A percentile compares a stretch with the other conserved stretches of the same genome.
phyloP scores from a whole-genome alignment of 257 asterid genomes.

The Linaria vulgaris region DNA sequence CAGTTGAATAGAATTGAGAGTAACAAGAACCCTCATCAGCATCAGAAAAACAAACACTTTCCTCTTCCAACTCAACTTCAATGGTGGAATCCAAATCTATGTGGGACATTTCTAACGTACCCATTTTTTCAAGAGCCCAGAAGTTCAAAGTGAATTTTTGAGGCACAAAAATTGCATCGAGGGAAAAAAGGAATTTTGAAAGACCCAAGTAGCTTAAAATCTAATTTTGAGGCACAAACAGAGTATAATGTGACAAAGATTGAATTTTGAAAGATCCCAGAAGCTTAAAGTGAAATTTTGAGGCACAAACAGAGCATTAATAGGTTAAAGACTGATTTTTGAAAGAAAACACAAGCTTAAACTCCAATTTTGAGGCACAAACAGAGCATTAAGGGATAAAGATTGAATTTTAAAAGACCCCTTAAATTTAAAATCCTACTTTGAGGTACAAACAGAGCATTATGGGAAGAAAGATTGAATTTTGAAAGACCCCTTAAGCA shows the following conservation, averaged over 20 bases:
- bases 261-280: slow-evolving; percentile 17
- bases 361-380: slow-evolving; percentile 9
- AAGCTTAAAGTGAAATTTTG: slow-evolving; percentile 18
- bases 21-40: slow-evolving; percentile 67
- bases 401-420: slow-evolving; percentile 12
- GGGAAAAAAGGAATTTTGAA: slow-evolving; percentile 30
- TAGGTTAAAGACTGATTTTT: slow-evolving; percentile 32
- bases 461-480: slow-evolving; percentile 31
- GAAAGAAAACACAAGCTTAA: too few species aligned
- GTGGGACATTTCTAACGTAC: slow-evolving; percentile 41
- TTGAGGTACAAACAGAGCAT: slow-evolving; percentile 8
- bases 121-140: slow-evolving; percentile 38
- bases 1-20: slow-evolving; percentile 79
- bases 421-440: slow-evolving; percentile 19
- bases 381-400: too few species aligned
- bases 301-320: slow-evolving; percentile 14
- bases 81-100: slow-evolving; percentile 58
- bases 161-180: slow-evolving; percentile 11
- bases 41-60: slow-evolving; percentile 71
- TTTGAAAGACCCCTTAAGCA: background rate
- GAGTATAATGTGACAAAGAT: slow-evolving; percentile 28
- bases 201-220: slow-evolving; percentile 31
- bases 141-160: slow-evolving; percentile 16
- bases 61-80: slow-evolving; percentile 35
- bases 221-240: background rate